Base-by-base conservation (phyloP, 768 basidiomycete genomes). In the Calocybe cyanea region DNA sequence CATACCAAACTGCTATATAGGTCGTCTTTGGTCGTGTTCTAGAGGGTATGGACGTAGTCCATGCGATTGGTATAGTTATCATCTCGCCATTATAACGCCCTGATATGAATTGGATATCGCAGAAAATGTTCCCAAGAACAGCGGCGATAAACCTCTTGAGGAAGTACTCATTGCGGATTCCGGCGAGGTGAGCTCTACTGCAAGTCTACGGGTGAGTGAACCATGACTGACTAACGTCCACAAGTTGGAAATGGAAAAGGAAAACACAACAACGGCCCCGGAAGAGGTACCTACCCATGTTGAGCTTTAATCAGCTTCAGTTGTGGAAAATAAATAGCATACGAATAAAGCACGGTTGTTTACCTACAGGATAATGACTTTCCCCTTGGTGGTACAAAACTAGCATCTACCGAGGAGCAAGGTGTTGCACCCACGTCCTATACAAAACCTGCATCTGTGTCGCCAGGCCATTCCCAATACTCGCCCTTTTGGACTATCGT, bases 11-110 rank as follows among this genome's bases (percentile, higher is more conserved):
- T 24, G 44, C 39, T 34, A 23, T 50, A 13, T 56, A 89, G 85
- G 88, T 96, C 59, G 94, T 97, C 31, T 96, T 97, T 53, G 95
- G 95, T 42, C 82, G 81, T 55, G 88, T 97, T 41, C 49, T 96
- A 25, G 91, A 96, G 48, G 95, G 95, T 38, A 88, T 95, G 88
- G 87, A 94, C 51, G 69, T 98, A 46, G 75, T 98, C 30, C 61
- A 71, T 48, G 64, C 68, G 8, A 92, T 98, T 45, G 88, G 89
- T 89, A 19, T 35, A 76, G 60, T 24, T 25, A 10, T 9, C 15
- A 30, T 19, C 13, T 6, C 30, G 30, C 4, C 4, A 19, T 8
- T 11, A 28, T 35, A 31, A 9, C 5, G 23, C 17, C 10, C 11
- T 23, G 28, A 4, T 38, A 19, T 50, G 18, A 53, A 20, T 36